Evolutionary conservation across 2,329 filamentous ascomycete species (phyloP), one percentile per base, ranked within the genome.

Genomic region (Incumbomyces lentus): DNA sequence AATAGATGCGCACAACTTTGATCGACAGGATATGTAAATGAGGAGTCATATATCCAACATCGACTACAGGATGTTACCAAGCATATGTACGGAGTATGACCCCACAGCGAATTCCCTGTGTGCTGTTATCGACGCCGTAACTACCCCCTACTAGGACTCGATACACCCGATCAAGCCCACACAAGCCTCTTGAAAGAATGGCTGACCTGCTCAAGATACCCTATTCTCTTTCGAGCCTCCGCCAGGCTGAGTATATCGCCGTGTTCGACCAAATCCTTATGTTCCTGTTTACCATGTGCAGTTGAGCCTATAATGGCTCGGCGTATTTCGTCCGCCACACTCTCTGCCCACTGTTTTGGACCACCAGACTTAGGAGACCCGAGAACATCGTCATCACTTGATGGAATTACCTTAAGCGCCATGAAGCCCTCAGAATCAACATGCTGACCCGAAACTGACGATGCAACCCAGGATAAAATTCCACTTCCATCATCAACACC

Each of bases 171-270:
- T 64, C 58, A 78, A 2, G 74, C 73, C 92, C 92, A 96, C 11
- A 98, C 88, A 62, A 96, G 67, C 71, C 86, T 94, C 76, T 95
- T 95, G 58, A 96, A 74, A 49, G 83, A 84, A 69, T 96, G 88
- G 1, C 88, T 86, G 59, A 93, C 67, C 62, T 90, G 82, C 65
- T 95, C 90, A 44, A 96, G 64, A 57, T 93, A 73, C 0, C 88
- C 86, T 0, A 90, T 95, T 50, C 82, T 88, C 69, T 78, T 84
- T 73, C 79, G 90, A 47, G 92, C 92, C 60, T 95, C 88, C 1
- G 79, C 79, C 44, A 94, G 63, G 18, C 81, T 86, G 44, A 98
- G 86, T 43, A 98, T 86, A 57, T 90, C 84, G 34, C 68, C 69
- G 49, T 79, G 67, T 49, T 79, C 70, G 2, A 79, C 66, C 13